phyloP scores from a whole-genome alignment of 2,329 filamentous ascomycete species.

The Fusarium praegraminearum region DNA sequence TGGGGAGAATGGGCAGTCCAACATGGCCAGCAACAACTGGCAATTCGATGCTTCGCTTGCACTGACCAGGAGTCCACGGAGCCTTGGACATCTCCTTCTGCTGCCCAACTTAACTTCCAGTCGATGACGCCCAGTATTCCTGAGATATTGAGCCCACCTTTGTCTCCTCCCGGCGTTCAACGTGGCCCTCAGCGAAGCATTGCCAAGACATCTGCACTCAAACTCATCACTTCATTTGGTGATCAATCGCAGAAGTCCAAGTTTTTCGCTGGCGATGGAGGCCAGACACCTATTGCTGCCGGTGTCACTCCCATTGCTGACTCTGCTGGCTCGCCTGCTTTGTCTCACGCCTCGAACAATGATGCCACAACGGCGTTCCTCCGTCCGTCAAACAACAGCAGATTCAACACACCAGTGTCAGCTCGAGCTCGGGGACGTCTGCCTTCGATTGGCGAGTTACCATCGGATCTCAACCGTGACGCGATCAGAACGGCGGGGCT shows the following conservation, averaged over 20 bases:
- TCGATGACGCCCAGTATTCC: slow-evolving; percentile 67
- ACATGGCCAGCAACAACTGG: slow-evolving; percentile 87
- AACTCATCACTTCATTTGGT: slow-evolving; percentile 91
- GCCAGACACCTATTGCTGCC: slow-evolving; percentile 80
- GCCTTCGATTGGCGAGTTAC: slow-evolving; percentile 78
- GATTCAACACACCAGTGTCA: slow-evolving; percentile 76
- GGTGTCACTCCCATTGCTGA: slow-evolving; percentile 91
- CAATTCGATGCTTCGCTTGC: slow-evolving; percentile 93
- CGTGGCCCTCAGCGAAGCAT: slow-evolving; percentile 72
- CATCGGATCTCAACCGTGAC: slow-evolving; percentile 51
- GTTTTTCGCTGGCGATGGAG: slow-evolving; percentile 71
- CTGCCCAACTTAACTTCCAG: slow-evolving; percentile 70
- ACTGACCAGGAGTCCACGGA: slow-evolving; percentile 86
- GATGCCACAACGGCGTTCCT: slow-evolving; percentile 76
- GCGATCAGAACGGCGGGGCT: slow-evolving; percentile 46
- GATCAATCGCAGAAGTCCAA: slow-evolving; percentile 71
- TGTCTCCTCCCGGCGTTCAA: slow-evolving; percentile 77
- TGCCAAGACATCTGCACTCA: slow-evolving; percentile 84
- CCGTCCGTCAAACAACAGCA: slow-evolving; percentile 74
- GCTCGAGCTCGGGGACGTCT: slow-evolving; percentile 72
- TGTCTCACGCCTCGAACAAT: slow-evolving; percentile 59
- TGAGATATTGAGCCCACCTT: slow-evolving; percentile 74
- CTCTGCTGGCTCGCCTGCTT: slow-evolving; percentile 73
- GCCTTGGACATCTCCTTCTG: slow-evolving; percentile 88
- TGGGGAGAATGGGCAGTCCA: slow-evolving; percentile 95